Conservation (phyloP, 2,329 filamentous ascomycete genomes). For the Fusarium proliferatum region DNA sequence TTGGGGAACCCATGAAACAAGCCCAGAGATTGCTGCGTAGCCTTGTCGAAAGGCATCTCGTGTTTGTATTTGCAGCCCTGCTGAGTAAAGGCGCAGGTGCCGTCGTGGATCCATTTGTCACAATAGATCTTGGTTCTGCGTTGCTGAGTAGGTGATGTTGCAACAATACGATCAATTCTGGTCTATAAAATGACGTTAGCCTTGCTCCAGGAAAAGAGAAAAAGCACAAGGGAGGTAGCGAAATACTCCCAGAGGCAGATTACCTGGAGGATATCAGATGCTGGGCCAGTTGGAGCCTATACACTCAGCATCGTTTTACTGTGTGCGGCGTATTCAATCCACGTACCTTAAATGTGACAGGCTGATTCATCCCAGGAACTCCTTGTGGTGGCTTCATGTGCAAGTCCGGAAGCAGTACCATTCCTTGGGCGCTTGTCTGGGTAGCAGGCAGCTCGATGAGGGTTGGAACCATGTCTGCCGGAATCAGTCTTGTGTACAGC, state of each 20-base stretch:
- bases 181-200: constrained; percentile 40
- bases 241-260: constrained; percentile 12
- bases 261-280: constrained; percentile 51
- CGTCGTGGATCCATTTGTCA: constrained; percentile 89
- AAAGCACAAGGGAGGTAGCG: background rate
- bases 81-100: constrained; percentile 85
- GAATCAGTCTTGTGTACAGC: constrained; percentile 33
- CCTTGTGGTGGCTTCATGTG: constrained; percentile 52
- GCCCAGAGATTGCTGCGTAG: constrained; percentile 75
- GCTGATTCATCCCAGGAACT: constrained; percentile 52
- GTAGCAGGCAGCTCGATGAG: constrained; percentile 56
- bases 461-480: constrained; percentile 34
- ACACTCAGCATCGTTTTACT: constrained; percentile 44
- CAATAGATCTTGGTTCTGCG: constrained; percentile 78
- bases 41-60: constrained; percentile 80
- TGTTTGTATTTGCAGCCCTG: constrained; percentile 91
- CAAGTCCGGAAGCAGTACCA: constrained; percentile 61
- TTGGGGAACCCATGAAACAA: constrained; percentile 72
- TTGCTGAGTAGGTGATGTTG: constrained; percentile 50
- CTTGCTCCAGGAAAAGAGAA: background rate
- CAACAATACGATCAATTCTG: constrained; percentile 50
- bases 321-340: background rate
- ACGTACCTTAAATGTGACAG: constrained; percentile 55
- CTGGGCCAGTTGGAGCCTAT: constrained; percentile 39
- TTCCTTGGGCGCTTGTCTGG: constrained; percentile 53